Base-by-base conservation (phyloP, 352 stramenopile genomes). In the Pythium plurisporium region DNA sequence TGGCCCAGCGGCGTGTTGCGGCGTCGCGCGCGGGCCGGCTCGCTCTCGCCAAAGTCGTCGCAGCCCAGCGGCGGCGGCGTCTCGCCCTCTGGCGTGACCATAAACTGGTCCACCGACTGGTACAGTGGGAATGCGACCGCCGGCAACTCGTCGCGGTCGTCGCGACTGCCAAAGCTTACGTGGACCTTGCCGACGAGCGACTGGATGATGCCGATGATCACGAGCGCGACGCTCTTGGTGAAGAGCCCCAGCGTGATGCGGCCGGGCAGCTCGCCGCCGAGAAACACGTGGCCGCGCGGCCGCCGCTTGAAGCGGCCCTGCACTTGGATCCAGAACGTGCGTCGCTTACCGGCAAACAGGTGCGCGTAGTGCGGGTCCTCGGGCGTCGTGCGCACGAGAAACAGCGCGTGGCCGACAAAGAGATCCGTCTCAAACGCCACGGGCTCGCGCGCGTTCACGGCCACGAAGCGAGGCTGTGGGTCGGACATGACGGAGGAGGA, bases 311-410 rank as follows among this genome's bases (percentile, higher is more conserved):
- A 95, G n/a, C 64, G 67, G 20, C 85, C 82, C 48, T 95, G 85
- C 9, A 95, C 82, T 48, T 95, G 85, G 64, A 95, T 93, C 85
- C 85, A 95, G 57, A 95, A 91, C 72, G 83, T 86, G 45, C 85
- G 80, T 11, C 76, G 73, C 29, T 86, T 84, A 37, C 72, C 70
- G 7, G 33, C 58, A 33, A 95, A 93, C 7, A 95, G 67, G 44
- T 64, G 55, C 10, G 59, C 55, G 59, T 85, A 91, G 23, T 67
- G 64, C 11, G 75, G 49, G 36, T 87, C 70, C 27, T 81, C 62
- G 0, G 86, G 84, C 0, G 67, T 29, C 23, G 87, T 94, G 25
- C 78, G 84, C 61, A 95, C 72, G 20, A 97, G 66, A 31, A 97
- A 95, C 22, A 89, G 65, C 36, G 84, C 82, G 31, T 79, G 70